A percentile compares a stretch with the other conserved stretches of the same genome.
Evolutionary conservation across 1,284 basidiomycete genomes (phyloP).

Genomic region (Moniliophthora roreri): DNA sequence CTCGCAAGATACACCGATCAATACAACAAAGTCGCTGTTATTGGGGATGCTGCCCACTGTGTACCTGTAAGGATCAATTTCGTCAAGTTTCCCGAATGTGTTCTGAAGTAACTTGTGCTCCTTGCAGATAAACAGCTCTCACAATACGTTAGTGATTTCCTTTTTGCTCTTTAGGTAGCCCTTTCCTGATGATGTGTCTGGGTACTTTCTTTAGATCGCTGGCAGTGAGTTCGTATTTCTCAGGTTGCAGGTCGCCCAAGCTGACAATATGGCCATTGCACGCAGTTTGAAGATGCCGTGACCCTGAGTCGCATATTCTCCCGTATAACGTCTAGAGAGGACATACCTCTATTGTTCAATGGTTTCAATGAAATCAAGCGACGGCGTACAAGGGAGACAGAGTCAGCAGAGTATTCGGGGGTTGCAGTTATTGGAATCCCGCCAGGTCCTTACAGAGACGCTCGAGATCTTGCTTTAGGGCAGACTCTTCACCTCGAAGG

Average conservation of each 20-base stretch:
- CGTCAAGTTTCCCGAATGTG: too few species aligned
- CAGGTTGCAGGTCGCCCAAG: too few species aligned
- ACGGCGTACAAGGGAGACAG: constrained; percentile 9
- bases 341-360: constrained; percentile 16
- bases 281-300: constrained; percentile 20
- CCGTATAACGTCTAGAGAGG: constrained; percentile 6
- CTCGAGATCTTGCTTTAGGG: constrained; percentile 14
- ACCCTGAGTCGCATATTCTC: constrained; percentile 19
- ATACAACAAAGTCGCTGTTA: constrained; percentile 9
- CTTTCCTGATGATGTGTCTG: background rate
- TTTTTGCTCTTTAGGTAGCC: background rate
- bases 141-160: constrained; percentile 17
- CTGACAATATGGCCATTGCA: background rate
- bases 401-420: constrained; percentile 11
- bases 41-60: constrained; percentile 21
- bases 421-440: constrained; percentile 11
- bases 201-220: constrained; percentile 1
- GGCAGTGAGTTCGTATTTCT: constrained; percentile 5
- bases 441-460: constrained; percentile 16
- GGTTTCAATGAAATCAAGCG: constrained; percentile 15
- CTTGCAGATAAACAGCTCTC: constrained; percentile 17
- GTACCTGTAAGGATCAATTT: constrained; percentile 10
- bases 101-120: background rate
- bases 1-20: constrained; percentile 8
- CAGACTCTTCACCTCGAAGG: constrained; percentile 13